Evolutionary conservation across 768 basidiomycete species (phyloP), one percentile per base, ranked within the genome.

Genomic region (Hygrocybe coccinea): DNA sequence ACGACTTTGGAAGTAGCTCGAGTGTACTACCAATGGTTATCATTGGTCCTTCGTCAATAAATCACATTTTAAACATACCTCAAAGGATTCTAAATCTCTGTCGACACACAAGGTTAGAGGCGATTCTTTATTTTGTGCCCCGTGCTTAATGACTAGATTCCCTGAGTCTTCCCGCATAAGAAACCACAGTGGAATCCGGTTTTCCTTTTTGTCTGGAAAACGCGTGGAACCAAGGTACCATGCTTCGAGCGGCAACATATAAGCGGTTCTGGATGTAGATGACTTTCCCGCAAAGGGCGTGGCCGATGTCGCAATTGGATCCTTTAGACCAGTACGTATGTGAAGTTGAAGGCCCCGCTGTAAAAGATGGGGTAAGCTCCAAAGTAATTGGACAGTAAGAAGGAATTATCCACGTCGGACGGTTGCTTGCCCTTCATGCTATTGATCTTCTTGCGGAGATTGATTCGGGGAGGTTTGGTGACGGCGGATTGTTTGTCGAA

Each of bases 171-270:
- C 5, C 45, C 35, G 41, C 21, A 43, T 53, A 10, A 55, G 21
- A 41, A 54, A 48, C 33, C 55, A 58, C 43, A 56, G 60, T 12
- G 60, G 35, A 10, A 57, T 58, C 14, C 24, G 34, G 0, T 45
- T 41, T 35, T 60, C 59, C 29, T 50, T 34, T 14, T 35, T 33
- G 4, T 45, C 15, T 4, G 43, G 24, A 44, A 44, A 29, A 39
- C 51, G 56, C 48, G 64, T 64, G 33, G 45, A 56, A 3, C 68
- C 68, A 34, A 65, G 55, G 56, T 56, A 65, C 62, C 63, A 65
- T 19, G 63, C 65, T 50, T 59, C 58, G n/a, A 67, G 53, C 34
- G 64, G 62, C 33, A 67, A 17, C 17, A 46, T 56, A 22, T 15
- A 15, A 29, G 29, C 4, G 3, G 8, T 29, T 46, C 5, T 17